Evolutionary conservation across 2,329 filamentous ascomycete genomes (phyloP), one percentile per base, ranked within the genome.

Genomic region (Myriosclerotinia scirpicola): DNA sequence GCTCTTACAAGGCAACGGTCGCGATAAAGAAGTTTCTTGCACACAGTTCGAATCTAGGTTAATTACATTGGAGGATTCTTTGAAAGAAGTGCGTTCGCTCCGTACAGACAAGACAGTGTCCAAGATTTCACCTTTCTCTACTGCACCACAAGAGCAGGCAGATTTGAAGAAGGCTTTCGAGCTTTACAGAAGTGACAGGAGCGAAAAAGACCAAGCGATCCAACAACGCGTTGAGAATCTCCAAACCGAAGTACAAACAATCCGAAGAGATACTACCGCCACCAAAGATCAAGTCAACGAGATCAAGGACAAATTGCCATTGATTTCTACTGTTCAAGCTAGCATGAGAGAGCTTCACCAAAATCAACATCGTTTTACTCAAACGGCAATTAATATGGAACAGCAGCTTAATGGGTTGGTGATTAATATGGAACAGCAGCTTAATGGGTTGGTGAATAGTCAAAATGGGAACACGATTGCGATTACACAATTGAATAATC

Each of bases 81-180:
- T 53, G 3, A 53, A 65, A 52, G 26, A 60, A 34, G 17, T 22
- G 34, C 26, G 44, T 38, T 38, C 11, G n/a, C 22, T 48, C 44
- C 26, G 14, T n/a, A 38, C 15, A 3, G 20, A 46, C 38, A 42
- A 26, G 20, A 14, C 64, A 42, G 38, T 30, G 1, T 12, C 34
- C 9, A 65, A 12, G 36, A 11, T 42, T 1, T 60, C 63, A 20
- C 34, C 63, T 3, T 60, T 65, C 26, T 60, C 64, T 20, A 61
- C 54, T n/a, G 38, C 46, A 26, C 36, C 20, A 4, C 36, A 44
- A 34, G 54, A 61, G 20, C 5, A 44, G 12, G 12, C 46, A 7
- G 64, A 65, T 17, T n/a, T 60, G 5, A 65, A 65, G 46, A 36
- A 53, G 20, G 22, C 36, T 20, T 36, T 61, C 6, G 64, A 65